Base-by-base conservation (phyloP, 2,329 filamentous ascomycete species). In the Chrysosporium queenslandicum region DNA sequence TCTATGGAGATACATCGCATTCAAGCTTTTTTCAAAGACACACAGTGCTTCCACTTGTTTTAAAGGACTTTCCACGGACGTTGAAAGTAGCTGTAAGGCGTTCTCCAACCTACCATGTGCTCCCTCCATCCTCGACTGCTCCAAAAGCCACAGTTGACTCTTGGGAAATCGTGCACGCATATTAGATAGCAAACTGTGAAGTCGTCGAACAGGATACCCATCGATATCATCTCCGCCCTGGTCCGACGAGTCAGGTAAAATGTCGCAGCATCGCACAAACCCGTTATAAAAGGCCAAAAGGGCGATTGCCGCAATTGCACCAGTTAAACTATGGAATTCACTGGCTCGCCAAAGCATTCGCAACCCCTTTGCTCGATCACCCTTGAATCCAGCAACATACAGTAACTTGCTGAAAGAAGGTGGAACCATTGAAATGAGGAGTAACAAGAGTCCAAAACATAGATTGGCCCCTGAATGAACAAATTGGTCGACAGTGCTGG, bases 361-460 rank as follows among this genome's bases (percentile, higher is more conserved):
- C 29, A 96, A 76, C 8, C 90, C 92, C 36, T 84, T 78, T 56
- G 87, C 81, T 40, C 90, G 83, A 65, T 97, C 90, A 29, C 92
- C 92, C 56, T 81, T 83, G 71, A 97, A 97, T 1, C 92, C 92
- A 27, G 96, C 85, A 39, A 97, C 84, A 54, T 84, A 87, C 3
- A 97, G 76, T 1, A 98, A 78, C 52, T 82, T 85, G n/a, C 81
- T 85, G 67, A 97, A 95, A 0, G 90, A 81, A 0, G 92, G 92
- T 0, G 92, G 94, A 0, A 97, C 82, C 72, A 97, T 85, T 11
- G 88, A 94, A n/a, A 97, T 82, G 50, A 97, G 76, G 1, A 97
- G 76, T 12, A 94, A 77, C 1, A 97, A 72, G 29, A 94, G 78
- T 2, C 92, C 92, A 61, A 90, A 96, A 67, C 89, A 95, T 68